A percentile compares a stretch with the other conserved stretches of the same genome.
These are phyloP conservation scores for Gliomastix tumulicola DNA, from an alignment of 2,329 filamentous ascomycete genomes.

Conservation along the genomic window DNA sequence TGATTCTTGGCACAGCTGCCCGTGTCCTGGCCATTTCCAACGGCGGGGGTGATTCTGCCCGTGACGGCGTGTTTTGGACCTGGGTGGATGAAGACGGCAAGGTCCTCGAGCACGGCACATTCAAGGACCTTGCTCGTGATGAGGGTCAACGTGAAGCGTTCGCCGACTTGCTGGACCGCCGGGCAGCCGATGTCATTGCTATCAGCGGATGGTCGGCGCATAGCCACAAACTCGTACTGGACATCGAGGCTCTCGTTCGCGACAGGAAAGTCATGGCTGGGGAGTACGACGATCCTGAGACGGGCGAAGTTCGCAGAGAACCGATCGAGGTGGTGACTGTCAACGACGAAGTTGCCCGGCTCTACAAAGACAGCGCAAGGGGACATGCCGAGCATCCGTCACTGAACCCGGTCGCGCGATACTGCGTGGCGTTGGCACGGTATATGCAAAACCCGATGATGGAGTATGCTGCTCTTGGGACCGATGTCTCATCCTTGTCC, in stretches of 20 bases:
- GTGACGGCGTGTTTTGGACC: slow-evolving; percentile 83
- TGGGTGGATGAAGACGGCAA: slow-evolving; percentile 91
- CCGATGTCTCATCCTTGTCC: slow-evolving; percentile 76
- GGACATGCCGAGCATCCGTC: slow-evolving; percentile 75
- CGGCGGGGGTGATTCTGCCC: slow-evolving; percentile 64
- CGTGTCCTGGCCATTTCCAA: slow-evolving; percentile 84
- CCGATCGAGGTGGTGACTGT: slow-evolving; percentile 83
- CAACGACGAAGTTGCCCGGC: slow-evolving; percentile 93
- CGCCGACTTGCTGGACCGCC: slow-evolving; percentile 69
- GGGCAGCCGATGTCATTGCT: slow-evolving; percentile 83
- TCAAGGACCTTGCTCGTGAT: slow-evolving; percentile 68
- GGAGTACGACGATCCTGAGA: slow-evolving; percentile 76
- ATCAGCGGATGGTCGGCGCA: slow-evolving; percentile 86
- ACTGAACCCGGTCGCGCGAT: slow-evolving; percentile 70
- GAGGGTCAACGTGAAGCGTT: slow-evolving; percentile 63
- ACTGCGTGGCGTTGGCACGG: slow-evolving; percentile 81
- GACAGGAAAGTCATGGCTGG: slow-evolving; percentile 71
- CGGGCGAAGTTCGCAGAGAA: slow-evolving; percentile 67
- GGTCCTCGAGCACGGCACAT: slow-evolving; percentile 82
- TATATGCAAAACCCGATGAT: slow-evolving; percentile 96
- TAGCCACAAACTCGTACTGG: slow-evolving; percentile 74
- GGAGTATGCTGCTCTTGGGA: slow-evolving; percentile 89
- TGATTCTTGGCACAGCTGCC: slow-evolving; percentile 80
- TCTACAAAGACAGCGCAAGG: slow-evolving; percentile 86
- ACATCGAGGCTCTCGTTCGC: slow-evolving; percentile 71